phyloP scores from a whole-genome alignment of 805 yeast genomes.

The Dipodascopsis uninucleata region DNA sequence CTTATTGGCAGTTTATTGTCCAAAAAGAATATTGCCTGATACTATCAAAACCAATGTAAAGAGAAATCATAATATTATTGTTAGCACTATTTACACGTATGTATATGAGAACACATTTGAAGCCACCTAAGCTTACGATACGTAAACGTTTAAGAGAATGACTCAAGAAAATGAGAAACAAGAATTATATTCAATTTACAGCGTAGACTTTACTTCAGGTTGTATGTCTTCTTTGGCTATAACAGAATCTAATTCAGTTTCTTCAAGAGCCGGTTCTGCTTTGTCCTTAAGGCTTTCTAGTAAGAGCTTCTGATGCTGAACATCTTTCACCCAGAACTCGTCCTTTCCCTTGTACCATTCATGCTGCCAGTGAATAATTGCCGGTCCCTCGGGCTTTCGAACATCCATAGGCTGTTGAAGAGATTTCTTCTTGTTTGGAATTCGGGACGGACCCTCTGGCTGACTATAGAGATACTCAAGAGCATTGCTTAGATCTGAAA shows the following conservation, averaged over 20 bases:
- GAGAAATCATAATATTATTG: no score
- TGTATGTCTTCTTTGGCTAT: background rate
- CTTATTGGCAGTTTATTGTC: constrained; percentile 34
- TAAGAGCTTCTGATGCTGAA: constrained; percentile 14
- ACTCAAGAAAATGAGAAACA: background rate
- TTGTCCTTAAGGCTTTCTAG: background rate
- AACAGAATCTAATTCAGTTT: background rate
- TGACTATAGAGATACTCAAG: constrained; percentile 21
- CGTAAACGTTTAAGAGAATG: background rate
- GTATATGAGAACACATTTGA: no score
- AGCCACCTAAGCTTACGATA: background rate
- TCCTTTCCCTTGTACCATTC: constrained; percentile 25
- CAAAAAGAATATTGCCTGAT: background rate
- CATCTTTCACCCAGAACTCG: constrained; percentile 14
- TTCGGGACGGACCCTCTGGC: constrained; percentile 8
- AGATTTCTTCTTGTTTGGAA: background rate
- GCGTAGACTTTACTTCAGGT: background rate
- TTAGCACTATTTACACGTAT: no score
- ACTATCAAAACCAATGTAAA: no score
- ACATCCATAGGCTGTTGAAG: constrained; percentile 17
- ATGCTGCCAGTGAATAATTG: constrained; percentile 20
- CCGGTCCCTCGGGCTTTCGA: constrained; percentile 15
- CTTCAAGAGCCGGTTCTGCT: background rate
- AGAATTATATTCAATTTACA: background rate
- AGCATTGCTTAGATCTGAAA: constrained; percentile 24